phyloP scores from a whole-genome alignment of 495 filamentous ascomycete genomes.

The Thermochaetoides thermophila region DNA sequence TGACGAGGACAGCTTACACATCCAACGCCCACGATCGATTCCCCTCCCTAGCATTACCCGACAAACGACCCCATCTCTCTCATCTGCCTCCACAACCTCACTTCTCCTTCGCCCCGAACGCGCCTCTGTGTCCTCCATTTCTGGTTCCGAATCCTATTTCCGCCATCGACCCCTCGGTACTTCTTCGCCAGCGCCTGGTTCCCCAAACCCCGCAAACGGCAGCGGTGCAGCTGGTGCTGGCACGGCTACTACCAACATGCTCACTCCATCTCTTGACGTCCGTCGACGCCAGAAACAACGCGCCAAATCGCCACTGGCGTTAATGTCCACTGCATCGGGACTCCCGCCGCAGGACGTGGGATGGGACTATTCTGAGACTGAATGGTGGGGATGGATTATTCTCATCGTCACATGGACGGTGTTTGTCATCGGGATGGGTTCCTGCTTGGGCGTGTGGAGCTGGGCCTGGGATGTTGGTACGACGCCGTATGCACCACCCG shows the following conservation, averaged over 20 bases:
- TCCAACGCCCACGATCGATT: slow-evolving; percentile 17
- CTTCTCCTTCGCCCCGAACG: slow-evolving; percentile 27
- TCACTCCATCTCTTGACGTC: slow-evolving; percentile 20
- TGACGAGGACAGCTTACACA: slow-evolving; percentile 58
- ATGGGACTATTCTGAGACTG: slow-evolving; percentile 84
- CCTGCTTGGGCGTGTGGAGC: slow-evolving; percentile 92
- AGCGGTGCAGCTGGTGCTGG: background rate
- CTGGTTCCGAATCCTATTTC: slow-evolving; percentile 54
- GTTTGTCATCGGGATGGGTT: slow-evolving; percentile 91
- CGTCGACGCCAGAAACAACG: slow-evolving; percentile 37
- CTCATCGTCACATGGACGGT: slow-evolving; percentile 82
- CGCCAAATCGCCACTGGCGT: slow-evolving; percentile 46
- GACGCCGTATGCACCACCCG: slow-evolving; percentile 83
- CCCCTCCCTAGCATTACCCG: slow-evolving; percentile 15
- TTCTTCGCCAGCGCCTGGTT: too few species aligned
- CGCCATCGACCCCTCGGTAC: too few species aligned
- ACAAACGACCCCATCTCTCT: slow-evolving; percentile 7
- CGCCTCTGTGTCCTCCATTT: slow-evolving; percentile 38
- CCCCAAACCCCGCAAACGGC: slow-evolving; percentile 16
- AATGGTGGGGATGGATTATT: slow-evolving; percentile 93
- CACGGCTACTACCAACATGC: background rate
- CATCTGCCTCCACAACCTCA: slow-evolving; percentile 15
- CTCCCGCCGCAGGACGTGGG: slow-evolving; percentile 32
- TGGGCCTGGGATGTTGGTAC: slow-evolving; percentile 99
- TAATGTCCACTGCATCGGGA: slow-evolving; percentile 25